Percentiles rank a stretch among this genome's conserved stretches.
Conservation (phyloP, 2,329 filamentous ascomycete genomes). For the Fusarium sp. region DNA sequence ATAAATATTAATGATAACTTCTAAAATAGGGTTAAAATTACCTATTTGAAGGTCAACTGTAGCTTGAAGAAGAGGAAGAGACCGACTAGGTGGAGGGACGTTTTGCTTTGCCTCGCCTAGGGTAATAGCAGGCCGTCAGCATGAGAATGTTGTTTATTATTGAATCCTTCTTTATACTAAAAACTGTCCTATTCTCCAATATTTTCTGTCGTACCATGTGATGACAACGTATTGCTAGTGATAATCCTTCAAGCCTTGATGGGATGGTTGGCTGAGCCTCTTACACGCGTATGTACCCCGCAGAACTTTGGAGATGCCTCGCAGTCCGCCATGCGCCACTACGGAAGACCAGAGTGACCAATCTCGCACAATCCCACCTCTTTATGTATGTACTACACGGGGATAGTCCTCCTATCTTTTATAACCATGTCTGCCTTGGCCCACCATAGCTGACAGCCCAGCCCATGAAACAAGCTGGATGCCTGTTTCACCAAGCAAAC, state of each 20-base stretch:
- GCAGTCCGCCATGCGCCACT: slow-evolving; percentile 5
- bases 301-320: slow-evolving; percentile 12
- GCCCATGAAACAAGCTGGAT: slow-evolving; percentile 3
- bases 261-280: neutral
- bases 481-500: neutral
- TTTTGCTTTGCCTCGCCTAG: no score
- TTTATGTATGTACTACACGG: neutral
- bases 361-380: neutral
- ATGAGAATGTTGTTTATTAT: no score
- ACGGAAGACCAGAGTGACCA: no score
- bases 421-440: slow-evolving; percentile 5
- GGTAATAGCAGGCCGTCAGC: no score
- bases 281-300: slow-evolving; percentile 17
- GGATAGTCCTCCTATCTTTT: no score
- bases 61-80: no score
- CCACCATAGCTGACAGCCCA: neutral
- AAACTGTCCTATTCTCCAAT: neutral
- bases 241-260: neutral
- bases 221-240: neutral
- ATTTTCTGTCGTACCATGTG: neutral
- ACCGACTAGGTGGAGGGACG: no score
- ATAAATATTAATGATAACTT: no score
- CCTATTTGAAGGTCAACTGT: no score
- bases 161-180: no score
- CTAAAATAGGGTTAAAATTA: no score